Percentiles rank a stretch among this genome's conserved stretches.
Evolutionary conservation across 2,329 filamentous ascomycete genomes (phyloP).

Genomic region (Fusarium sp.): DNA sequence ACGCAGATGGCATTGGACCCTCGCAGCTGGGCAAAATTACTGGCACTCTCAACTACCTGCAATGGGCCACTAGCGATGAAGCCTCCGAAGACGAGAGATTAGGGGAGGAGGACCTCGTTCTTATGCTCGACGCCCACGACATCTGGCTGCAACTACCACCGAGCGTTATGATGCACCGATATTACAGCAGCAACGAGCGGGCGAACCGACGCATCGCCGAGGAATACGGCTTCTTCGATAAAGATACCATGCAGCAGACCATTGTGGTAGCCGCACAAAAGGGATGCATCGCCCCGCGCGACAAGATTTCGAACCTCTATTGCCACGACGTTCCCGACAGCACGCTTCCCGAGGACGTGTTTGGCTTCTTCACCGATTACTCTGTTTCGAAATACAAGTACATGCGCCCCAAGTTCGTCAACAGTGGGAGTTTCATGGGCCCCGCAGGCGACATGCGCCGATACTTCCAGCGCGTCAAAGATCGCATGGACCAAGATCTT

Average conservation of each 20-base stretch:
- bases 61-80: conserved; percentile 39
- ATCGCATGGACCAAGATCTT: conserved; percentile 44
- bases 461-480: conserved; percentile 45
- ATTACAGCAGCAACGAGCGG: conserved; percentile 39
- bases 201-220: conserved; percentile 39
- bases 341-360: conserved; percentile 39
- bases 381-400: conserved; percentile 31
- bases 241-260: conserved; percentile 41
- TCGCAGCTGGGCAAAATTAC: conserved; percentile 50
- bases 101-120: conserved; percentile 46
- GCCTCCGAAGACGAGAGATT: conserved; percentile 33
- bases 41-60: conserved; percentile 47
- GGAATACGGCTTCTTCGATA: conserved; percentile 38
- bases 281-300: conserved; percentile 42
- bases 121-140: conserved; percentile 51
- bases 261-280: conserved; percentile 46
- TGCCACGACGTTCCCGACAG: conserved; percentile 44
- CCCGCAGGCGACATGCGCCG: conserved; percentile 47
- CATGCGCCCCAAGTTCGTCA: conserved; percentile 49
- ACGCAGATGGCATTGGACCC: conserved; percentile 42
- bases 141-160: conserved; percentile 51
- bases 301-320: conserved; percentile 44
- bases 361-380: conserved; percentile 44
- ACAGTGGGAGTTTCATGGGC: conserved; percentile 50
- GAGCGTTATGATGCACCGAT: conserved; percentile 48